These are phyloP conservation scores for Psidium friedrichsthalianum DNA, from an alignment of 345 rosid genomes.

Conservation along the genomic window DNA sequence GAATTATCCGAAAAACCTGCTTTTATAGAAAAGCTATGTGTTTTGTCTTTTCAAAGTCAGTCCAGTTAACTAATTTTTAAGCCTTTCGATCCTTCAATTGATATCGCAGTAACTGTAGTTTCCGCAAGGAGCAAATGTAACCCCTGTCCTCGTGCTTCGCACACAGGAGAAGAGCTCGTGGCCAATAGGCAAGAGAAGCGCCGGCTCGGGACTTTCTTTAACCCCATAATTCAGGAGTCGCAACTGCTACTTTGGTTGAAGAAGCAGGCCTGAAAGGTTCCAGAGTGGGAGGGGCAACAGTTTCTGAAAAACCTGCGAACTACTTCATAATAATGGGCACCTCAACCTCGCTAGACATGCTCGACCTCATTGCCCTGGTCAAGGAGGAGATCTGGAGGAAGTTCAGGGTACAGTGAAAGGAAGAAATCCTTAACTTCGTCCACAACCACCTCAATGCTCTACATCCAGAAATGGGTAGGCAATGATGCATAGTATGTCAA, in stretches of 20 bases:
- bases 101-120: neutral
- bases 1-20: neutral
- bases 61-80: neutral
- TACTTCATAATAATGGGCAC: conserved; percentile 10
- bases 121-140: neutral
- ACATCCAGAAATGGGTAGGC: neutral
- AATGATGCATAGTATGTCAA: neutral
- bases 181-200: conserved; percentile 13
- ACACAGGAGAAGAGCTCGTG: conserved; percentile 10
- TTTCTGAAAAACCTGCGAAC: conserved; percentile 21
- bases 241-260: conserved; percentile 22
- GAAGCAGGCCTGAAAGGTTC: conserved; percentile 17
- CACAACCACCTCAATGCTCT: neutral
- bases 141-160: neutral
- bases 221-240: conserved; percentile 6
- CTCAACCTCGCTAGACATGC: conserved; percentile 25
- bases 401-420: conserved; percentile 3
- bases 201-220: conserved; percentile 14
- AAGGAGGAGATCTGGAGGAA: conserved; percentile 17
- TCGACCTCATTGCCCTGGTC: conserved; percentile 17
- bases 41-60: neutral
- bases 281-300: conserved; percentile 23
- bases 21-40: neutral
- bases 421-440: conserved; percentile 20
- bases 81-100: neutral